phyloP scores from a whole-genome alignment of 2,329 filamentous ascomycete species.

The Tolypocladium tundrense region DNA sequence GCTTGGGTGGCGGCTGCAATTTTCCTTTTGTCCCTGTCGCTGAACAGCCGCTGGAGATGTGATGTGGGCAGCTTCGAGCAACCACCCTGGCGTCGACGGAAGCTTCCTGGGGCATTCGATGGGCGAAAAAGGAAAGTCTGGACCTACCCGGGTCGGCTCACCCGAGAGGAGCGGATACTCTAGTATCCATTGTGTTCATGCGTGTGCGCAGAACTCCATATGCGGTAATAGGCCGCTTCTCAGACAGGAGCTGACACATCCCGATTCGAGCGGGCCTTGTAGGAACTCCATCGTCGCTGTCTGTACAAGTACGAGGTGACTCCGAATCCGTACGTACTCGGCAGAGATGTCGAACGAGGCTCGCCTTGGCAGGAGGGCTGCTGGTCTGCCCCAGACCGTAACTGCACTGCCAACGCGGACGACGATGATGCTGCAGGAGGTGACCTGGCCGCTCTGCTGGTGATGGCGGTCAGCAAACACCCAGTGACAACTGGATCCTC shows the following conservation, averaged over 20 bases:
- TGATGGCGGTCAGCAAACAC: conserved; percentile 1
- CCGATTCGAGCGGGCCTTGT: neutral
- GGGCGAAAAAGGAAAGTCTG: conserved; percentile 2
- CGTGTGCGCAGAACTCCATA: neutral
- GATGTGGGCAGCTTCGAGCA: neutral
- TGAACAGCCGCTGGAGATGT: neutral
- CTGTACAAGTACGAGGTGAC: no score
- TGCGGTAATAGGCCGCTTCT: neutral
- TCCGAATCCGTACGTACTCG: neutral
- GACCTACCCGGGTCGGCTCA: neutral
- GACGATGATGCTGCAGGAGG: neutral
- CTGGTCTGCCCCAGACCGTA: neutral
- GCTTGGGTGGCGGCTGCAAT: conserved; percentile 3
- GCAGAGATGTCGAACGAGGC: neutral
- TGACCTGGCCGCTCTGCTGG: neutral
- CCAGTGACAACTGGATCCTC: neutral
- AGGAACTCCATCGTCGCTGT: neutral
- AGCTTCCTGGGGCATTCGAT: conserved; percentile 4
- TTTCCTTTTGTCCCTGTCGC: conserved; percentile 3
- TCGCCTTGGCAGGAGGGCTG: neutral
- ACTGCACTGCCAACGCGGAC: neutral
- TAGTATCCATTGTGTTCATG: neutral
- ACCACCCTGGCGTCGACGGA: neutral
- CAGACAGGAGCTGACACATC: neutral
- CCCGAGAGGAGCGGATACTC: neutral